Conservation (phyloP, 805 yeast species). For the Barnettozyma sucrosica region DNA sequence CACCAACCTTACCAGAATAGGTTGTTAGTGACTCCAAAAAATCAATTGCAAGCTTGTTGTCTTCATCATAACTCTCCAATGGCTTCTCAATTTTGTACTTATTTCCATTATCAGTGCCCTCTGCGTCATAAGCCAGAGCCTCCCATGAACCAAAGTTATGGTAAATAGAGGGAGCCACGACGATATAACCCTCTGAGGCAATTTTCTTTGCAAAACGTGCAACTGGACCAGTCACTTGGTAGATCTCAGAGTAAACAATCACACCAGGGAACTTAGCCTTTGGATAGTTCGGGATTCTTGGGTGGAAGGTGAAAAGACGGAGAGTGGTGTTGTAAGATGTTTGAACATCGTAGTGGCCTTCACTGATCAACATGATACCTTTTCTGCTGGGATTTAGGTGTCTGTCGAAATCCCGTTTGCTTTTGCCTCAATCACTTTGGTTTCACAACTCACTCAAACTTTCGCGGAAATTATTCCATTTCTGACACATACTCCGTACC, state of each 20-base stretch:
- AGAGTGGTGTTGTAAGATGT: conserved; percentile 64
- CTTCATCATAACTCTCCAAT: conserved; percentile 70
- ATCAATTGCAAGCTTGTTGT: conserved; percentile 57
- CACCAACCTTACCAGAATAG: conserved; percentile 68
- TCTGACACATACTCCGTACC: background rate
- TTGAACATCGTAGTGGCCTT: conserved; percentile 54
- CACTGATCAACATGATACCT: conserved; percentile 56
- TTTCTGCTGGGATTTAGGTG: background rate
- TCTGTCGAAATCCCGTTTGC: background rate
- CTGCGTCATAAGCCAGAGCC: conserved; percentile 60
- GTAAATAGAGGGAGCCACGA: conserved; percentile 73
- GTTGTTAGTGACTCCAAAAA: conserved; percentile 51
- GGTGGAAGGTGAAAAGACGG: conserved; percentile 62
- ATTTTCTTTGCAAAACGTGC: conserved; percentile 70
- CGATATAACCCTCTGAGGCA: conserved; percentile 75
- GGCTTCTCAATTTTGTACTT: conserved; percentile 60
- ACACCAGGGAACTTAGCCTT: conserved; percentile 78
- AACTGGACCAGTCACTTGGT: conserved; percentile 82
- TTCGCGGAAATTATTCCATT: background rate
- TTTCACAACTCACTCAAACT: too few species aligned
- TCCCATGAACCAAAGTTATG: conserved; percentile 65
- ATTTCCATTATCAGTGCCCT: conserved; percentile 76
- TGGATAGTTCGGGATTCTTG: conserved; percentile 69
- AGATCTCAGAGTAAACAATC: conserved; percentile 71
- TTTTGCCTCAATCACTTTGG: background rate